Evolutionary conservation across 345 rosid genomes (phyloP).

Genomic region (Mallotus nudiflorus): DNA sequence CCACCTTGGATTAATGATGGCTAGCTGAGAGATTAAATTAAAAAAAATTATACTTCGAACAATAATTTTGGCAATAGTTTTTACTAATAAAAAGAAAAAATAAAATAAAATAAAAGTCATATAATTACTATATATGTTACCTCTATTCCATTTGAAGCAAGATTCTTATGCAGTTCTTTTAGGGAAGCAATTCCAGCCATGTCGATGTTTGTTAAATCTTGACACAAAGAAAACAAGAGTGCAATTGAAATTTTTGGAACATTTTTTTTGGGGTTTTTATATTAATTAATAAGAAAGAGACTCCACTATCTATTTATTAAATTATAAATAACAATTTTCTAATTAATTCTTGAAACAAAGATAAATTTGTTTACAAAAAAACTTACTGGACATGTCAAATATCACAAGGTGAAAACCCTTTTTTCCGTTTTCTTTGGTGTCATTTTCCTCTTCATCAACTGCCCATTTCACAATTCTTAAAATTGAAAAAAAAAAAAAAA

Average conservation of each 20-base stretch:
- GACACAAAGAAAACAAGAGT: background rate
- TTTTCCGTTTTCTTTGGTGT: constrained; percentile 25
- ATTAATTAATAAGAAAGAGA: no score
- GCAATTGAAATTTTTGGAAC: no score
- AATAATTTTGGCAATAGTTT: no score
- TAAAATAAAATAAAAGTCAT: background rate
- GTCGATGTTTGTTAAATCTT: constrained; percentile 75
- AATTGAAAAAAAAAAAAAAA: background rate
- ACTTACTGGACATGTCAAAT: constrained; percentile 89
- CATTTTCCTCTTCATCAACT: constrained; percentile 40
- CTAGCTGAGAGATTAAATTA: constrained; percentile 42
- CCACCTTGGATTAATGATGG: constrained; percentile 79
- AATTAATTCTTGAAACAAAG: no score
- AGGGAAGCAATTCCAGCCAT: constrained; percentile 78
- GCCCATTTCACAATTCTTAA: constrained; percentile 59
- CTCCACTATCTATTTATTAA: no score
- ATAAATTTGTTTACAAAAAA: background rate
- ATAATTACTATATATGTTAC: constrained; percentile 27
- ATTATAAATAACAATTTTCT: no score
- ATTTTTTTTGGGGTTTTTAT: no score
- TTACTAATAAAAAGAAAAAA: no score
- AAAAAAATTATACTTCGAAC: background rate
- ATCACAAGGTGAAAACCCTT: constrained; percentile 51
- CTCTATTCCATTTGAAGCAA: constrained; percentile 51
- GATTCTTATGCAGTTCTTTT: constrained; percentile 57